Evolutionary conservation across 306 rosid genomes (phyloP), one percentile per base, ranked within the genome.

Genomic region (Fragaria iinumae): DNA sequence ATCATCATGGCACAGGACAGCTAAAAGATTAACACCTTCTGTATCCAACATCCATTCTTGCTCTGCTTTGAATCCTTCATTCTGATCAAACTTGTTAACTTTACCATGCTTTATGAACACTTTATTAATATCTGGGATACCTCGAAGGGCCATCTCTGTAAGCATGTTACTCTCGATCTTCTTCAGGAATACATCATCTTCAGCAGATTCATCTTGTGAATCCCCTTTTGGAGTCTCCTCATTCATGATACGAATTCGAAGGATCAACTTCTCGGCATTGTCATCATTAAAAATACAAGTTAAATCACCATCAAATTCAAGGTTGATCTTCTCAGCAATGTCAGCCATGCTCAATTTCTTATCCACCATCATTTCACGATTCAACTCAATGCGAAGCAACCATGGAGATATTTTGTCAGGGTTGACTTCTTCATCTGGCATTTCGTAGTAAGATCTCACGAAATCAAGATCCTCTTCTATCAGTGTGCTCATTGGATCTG

Each of bases 301-400:
- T 81, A 95, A 87, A 82, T 95, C 99, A 83, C 90, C 92, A 38
- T 89, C 99, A 67, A 91, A 95, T 69, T 92, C 99, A 69, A 86
- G 90, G 79, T 95, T 95, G 63, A 95, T 95, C 91, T 95, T 95
- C 88, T 92, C 99, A 4, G 97, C 99, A 78, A 95, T 95, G 87
- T 95, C 95, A 53, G 99, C 99, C 97, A 95, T 95, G 85, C 99
- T 95, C 71, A 95, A 83, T 86, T 95, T 95, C 89, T 95, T 95
- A 85, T 95, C 99, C 80, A 95, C 99, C 99, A 95, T 95, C 99
- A 95, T 95, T 86, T 95, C 99, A 8, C 99, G 97, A 84, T 95
- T 95, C 78, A 95, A 82, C 83, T 95, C 97, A 64, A 95, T 89
- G 21, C 99, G 97, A 78, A 95, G 99, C 88, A 95, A 83, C 99